Conservation (phyloP, 2,329 filamentous ascomycete genomes). For the Neocatenulostroma microsporum region DNA sequence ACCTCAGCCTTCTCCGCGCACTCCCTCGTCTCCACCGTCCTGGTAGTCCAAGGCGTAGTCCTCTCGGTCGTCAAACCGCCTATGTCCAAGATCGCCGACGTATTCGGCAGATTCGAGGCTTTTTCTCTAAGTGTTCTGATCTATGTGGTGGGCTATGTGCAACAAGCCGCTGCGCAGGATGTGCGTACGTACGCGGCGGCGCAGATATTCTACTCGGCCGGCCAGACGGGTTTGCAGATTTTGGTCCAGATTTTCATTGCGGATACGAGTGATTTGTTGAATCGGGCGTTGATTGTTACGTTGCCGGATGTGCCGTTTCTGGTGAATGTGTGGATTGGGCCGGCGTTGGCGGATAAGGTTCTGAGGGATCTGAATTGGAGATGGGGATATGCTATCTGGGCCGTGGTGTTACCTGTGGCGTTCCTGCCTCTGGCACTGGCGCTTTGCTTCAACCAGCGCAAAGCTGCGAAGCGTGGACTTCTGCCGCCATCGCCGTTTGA, state of each 20-base stretch:
- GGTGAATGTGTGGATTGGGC: slow-evolving; percentile 54
- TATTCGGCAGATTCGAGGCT: slow-evolving; percentile 55
- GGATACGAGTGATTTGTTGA: slow-evolving; percentile 53
- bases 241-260: slow-evolving; percentile 59
- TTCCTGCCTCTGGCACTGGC: slow-evolving; percentile 49
- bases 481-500: slow-evolving; percentile 35
- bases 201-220: slow-evolving; percentile 56
- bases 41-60: slow-evolving; percentile 57
- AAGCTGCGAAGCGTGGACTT: slow-evolving; percentile 44
- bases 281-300: slow-evolving; percentile 53
- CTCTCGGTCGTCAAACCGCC: slow-evolving; percentile 54
- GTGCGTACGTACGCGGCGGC: slow-evolving; percentile 49
- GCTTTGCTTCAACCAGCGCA: slow-evolving; percentile 46
- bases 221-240: slow-evolving; percentile 52
- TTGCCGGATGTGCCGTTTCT: slow-evolving; percentile 54
- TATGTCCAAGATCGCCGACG: slow-evolving; percentile 55
- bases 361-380: slow-evolving; percentile 47
- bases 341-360: slow-evolving; percentile 44
- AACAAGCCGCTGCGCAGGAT: slow-evolving; percentile 49
- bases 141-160: slow-evolving; percentile 50
- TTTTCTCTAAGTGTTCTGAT: slow-evolving; percentile 49
- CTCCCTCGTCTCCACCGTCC: slow-evolving; percentile 57
- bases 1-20: slow-evolving; percentile 59
- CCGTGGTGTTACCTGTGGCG: slow-evolving; percentile 50
- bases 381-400: slow-evolving; percentile 58